phyloP scores from a whole-genome alignment of 257 asterid genomes.

The Solanum pimpinellifolium region DNA sequence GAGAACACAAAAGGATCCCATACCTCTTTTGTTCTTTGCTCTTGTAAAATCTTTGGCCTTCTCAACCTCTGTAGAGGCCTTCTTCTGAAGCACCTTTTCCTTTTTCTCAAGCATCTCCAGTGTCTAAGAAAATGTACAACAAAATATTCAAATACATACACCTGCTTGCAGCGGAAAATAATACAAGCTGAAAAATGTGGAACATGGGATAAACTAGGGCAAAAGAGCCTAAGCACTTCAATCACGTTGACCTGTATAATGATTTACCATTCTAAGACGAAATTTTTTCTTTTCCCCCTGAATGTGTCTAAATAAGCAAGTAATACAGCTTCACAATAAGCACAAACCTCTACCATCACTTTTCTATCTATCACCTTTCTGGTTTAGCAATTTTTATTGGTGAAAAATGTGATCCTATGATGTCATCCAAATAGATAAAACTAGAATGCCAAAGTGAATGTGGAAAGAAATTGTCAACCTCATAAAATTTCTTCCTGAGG shows the following conservation, averaged over 20 bases:
- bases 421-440: not conserved
- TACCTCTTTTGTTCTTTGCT: slow-evolving; percentile 19
- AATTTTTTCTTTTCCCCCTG: too few species aligned
- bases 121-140: slow-evolving; percentile 2
- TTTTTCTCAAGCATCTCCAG: slow-evolving; percentile 19
- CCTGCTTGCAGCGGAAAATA: not conserved
- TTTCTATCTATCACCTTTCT: not conserved
- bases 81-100: slow-evolving; percentile 17
- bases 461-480: not conserved
- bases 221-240: not conserved
- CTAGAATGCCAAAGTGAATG: not conserved
- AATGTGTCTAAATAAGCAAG: not conserved
- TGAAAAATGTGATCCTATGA: not conserved
- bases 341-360: not conserved
- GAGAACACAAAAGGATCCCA: not conserved
- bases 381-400: not conserved
- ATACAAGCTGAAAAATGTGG: not conserved
- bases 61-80: slow-evolving; percentile 12
- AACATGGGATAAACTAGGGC: not conserved
- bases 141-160: not conserved
- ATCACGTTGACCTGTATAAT: not conserved
- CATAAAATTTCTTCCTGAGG: too few species aligned
- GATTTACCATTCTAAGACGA: not conserved
- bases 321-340: not conserved
- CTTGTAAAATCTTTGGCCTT: slow-evolving; percentile 8